Conservation (phyloP, 2,329 filamentous ascomycete species). For the Dactylonectria macrodidyma region DNA sequence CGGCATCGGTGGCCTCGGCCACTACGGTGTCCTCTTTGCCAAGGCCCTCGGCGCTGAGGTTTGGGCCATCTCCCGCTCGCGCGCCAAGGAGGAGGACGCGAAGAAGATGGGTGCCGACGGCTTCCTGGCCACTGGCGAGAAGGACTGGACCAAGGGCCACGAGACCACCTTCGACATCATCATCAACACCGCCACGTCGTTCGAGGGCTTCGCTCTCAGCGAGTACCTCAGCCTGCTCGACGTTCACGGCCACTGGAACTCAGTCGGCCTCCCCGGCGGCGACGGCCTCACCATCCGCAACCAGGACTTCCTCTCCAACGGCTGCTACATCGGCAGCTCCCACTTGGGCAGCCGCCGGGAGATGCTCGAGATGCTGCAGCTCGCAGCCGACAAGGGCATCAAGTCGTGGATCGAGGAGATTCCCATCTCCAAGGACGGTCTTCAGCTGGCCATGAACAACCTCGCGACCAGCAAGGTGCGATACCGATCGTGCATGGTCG, state of each 20-base stretch:
- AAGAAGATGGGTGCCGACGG: constrained; percentile 72
- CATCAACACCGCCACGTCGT: constrained; percentile 80
- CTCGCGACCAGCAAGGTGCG: constrained; percentile 80
- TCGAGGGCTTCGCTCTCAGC: constrained; percentile 76
- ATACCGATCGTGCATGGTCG: constrained; percentile 83
- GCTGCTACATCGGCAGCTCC: constrained; percentile 79
- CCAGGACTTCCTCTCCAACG: constrained; percentile 82
- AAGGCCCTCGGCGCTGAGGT: constrained; percentile 76
- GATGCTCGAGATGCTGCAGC: constrained; percentile 79
- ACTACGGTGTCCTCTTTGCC: constrained; percentile 79
- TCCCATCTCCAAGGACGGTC: constrained; percentile 79
- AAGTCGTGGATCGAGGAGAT: constrained; percentile 82
- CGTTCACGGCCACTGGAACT: constrained; percentile 85
- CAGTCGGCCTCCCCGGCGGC: constrained; percentile 84
- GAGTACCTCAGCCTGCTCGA: constrained; percentile 86
- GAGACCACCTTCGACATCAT: constrained; percentile 81
- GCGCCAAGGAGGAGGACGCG: constrained; percentile 73
- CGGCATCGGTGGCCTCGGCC: constrained; percentile 80
- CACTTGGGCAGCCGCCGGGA: constrained; percentile 80
- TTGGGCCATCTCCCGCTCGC: constrained; percentile 73
- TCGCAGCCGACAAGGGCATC: constrained; percentile 79
- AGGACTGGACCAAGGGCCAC: constrained; percentile 71
- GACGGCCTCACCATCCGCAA: constrained; percentile 79
- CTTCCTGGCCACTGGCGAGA: constrained; percentile 71
- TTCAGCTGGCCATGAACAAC: constrained; percentile 78